Evolutionary conservation across 2,329 filamentous ascomycete species (phyloP), one percentile per base, ranked within the genome.

Genomic region (Fusarium coffeatum): DNA sequence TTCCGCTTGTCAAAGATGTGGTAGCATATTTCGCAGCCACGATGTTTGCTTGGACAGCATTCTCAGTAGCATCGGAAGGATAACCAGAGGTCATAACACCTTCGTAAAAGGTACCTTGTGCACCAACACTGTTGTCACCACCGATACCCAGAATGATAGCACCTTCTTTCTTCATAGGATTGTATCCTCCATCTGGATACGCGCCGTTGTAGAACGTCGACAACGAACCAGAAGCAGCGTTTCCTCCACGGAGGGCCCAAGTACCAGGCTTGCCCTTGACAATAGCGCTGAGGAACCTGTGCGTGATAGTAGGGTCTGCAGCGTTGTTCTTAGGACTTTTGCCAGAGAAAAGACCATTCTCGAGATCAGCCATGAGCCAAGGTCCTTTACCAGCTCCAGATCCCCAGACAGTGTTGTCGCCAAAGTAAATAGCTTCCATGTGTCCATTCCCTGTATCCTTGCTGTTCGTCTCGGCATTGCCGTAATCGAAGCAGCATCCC

Each of bases 381-480:
- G 89, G 89, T 0, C 89, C 89, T 45, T 71, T 83, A 46, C 88
- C 89, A 6, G 85, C 59, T 11, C 89, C 89, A 10, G 76, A 78
- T 20, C 89, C 89, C 86, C 87, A 90, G 68, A 63, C 62, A 0
- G 81, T 87, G 76, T 74, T 84, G 75, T 81, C 79, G 2, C 89
- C 89, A 71, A 83, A 91, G 82, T 91, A 91, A 61, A 91, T 87
- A 57, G 89, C 87, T 74, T 92, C 89, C 89, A 92, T 92, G 72
- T 90, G 88, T 18, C 87, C 89, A 55, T 86, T 84, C 5, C 89
- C 89, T 0, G 87, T 86, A 62, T 88, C 86, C 3, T 5, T 65
- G 61, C 74, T 84, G 76, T 70, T 87, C 5, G 80, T 83, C 78
- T 89, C 87, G 0, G 65, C 65, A 6, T 68, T 68, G 1, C 65